A percentile compares a stretch with the other conserved stretches of the same genome.
Evolutionary conservation across 805 yeast species (phyloP).

Genomic region (Pichia paraexigua): DNA sequence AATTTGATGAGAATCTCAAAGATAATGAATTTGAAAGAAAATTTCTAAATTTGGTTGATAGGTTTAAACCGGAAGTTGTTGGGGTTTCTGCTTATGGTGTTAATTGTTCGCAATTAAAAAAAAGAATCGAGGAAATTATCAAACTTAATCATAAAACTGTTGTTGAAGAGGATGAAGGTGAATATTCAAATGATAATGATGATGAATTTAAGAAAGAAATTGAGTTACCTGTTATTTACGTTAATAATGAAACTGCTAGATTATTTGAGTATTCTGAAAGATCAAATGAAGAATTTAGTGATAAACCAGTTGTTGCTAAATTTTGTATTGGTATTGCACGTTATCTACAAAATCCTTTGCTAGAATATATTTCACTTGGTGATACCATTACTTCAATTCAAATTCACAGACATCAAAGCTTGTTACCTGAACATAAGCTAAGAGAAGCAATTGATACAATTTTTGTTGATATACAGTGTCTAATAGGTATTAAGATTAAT

Average conservation of each 20-base stretch:
- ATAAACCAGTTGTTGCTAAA: conserved; percentile 68
- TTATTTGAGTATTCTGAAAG: conserved; percentile 73
- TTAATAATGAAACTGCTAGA: conserved; percentile 88
- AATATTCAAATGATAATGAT: conserved; percentile 20
- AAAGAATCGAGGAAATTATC: conserved; percentile 48
- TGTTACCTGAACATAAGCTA: conserved; percentile 58
- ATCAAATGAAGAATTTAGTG: conserved; percentile 74
- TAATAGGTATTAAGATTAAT: conserved; percentile 91
- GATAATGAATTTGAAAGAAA: conserved; percentile 57
- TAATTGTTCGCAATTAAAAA: conserved; percentile 52
- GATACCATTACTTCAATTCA: conserved; percentile 63
- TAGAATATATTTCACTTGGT: conserved; percentile 78
- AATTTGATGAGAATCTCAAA: conserved; percentile 69
- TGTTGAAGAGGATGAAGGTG: conserved; percentile 37
- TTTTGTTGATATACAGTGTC: conserved; percentile 81
- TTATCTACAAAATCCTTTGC: conserved; percentile 84
- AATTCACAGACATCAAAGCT: conserved; percentile 61
- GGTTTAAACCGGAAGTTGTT: conserved; percentile 78
- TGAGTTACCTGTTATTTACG: conserved; percentile 64
- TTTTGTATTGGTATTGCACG: conserved; percentile 89
- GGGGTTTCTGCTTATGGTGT: conserved; percentile 86
- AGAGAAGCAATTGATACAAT: conserved; percentile 65
- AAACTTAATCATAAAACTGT: conserved; percentile 41
- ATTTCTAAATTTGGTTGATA: conserved; percentile 51
- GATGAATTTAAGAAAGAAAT: conserved; percentile 29